Conservation (phyloP, 768 basidiomycete species). For the Tephrocybe rancida region DNA sequence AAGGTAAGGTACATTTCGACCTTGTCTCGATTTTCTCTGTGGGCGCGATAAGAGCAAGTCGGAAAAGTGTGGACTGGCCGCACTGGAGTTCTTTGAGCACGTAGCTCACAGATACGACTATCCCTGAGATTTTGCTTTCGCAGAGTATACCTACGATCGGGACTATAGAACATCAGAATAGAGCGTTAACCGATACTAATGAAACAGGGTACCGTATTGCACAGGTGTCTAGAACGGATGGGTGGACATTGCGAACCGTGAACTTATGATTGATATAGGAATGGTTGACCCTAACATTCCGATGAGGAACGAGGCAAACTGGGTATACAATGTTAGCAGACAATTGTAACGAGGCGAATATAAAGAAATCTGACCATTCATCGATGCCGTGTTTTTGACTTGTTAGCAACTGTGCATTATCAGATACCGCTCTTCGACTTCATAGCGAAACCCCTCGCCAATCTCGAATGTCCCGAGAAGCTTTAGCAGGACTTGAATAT, state of each 20-base stretch:
- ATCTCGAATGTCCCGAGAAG: conserved; percentile 78
- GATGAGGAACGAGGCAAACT: conserved; percentile 69
- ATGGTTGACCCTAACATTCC: conserved; percentile 78
- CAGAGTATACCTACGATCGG: conserved; percentile 88
- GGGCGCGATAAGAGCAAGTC: not conserved
- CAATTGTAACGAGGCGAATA: not conserved
- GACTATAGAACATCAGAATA: conserved; percentile 41
- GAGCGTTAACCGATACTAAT: not conserved
- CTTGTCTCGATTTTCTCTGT: conserved; percentile 81
- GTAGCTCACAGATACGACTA: conserved; percentile 70
- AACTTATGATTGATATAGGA: conserved; percentile 77
- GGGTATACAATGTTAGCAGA: not conserved
- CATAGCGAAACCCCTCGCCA: conserved; percentile 42
- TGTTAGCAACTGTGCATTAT: conserved; percentile 67
- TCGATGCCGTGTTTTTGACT: conserved; percentile 68
- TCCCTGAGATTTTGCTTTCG: conserved; percentile 74
- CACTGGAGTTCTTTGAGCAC: conserved; percentile 80
- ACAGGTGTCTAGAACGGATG: conserved; percentile 84
- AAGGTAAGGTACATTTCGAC: conserved; percentile 86
- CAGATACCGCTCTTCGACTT: not conserved
- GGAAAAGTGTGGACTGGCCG: conserved; percentile 22
- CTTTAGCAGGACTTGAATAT: conserved; percentile 61
- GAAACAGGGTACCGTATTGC: conserved; percentile 63
- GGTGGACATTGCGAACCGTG: conserved; percentile 73
- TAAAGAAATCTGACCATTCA: conserved; percentile 60